Percentiles rank a stretch among this genome's conserved stretches.
These are phyloP conservation scores for Stephanodiscus minutulus DNA, from an alignment of 108 stramenopile genomes.

Conservation along the genomic window DNA sequence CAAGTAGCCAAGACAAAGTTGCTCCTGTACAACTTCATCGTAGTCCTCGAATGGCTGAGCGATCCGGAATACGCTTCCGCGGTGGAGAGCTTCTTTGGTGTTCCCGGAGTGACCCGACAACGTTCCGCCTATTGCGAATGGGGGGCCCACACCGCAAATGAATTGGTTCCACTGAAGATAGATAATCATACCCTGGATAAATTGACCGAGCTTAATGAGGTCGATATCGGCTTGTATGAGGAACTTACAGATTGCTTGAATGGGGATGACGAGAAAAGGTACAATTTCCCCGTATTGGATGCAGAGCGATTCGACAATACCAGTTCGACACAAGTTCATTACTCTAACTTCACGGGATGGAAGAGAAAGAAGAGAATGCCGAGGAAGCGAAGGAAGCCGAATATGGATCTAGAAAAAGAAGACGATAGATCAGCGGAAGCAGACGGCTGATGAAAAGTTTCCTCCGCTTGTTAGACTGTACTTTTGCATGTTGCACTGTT, in stretches of 20 bases:
- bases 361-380: background rate
- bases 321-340: background rate
- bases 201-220: constrained; percentile 27
- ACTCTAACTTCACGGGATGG: background rate
- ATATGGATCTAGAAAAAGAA: background rate
- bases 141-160: constrained; percentile 28
- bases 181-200: constrained; percentile 3
- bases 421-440: background rate
- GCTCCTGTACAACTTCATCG: constrained; percentile 39
- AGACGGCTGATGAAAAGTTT: too few relatives aligned
- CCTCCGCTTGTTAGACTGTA: too few relatives aligned
- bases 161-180: constrained; percentile 17
- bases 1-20: constrained; percentile 32
- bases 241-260: constrained; percentile 30
- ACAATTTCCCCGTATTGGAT: background rate
- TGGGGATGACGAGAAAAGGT: constrained; percentile 2
- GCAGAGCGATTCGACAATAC: constrained; percentile 2
- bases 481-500: too few relatives aligned
- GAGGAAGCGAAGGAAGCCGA: background rate
- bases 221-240: constrained; percentile 37
- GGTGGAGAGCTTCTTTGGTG: constrained; percentile 47
- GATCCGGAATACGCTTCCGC: constrained; percentile 42
- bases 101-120: constrained; percentile 16
- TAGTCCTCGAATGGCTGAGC: constrained; percentile 34
- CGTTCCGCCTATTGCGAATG: constrained; percentile 35